Evolutionary conservation across 139 green algal genomes (phyloP).

Genomic region (Ettlia oleoabundans): DNA sequence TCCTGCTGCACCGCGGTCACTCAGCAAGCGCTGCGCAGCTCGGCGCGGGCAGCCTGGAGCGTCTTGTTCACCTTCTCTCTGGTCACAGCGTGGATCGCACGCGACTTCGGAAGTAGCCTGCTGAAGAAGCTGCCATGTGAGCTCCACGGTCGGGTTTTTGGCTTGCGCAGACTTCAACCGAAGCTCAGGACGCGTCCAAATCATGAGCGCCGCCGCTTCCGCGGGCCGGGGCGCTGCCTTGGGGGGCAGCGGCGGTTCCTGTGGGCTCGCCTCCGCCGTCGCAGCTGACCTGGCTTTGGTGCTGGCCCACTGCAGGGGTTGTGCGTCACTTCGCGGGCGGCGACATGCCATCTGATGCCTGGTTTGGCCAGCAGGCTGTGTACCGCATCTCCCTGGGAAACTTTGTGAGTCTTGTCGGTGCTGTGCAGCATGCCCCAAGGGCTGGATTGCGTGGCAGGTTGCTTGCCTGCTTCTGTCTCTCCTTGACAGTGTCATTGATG

Average conservation of each 20-base stretch:
- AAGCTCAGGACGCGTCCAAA: no score
- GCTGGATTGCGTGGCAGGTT: no score
- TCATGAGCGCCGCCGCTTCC: no score
- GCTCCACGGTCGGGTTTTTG: not conserved
- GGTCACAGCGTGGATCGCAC: conserved; percentile 84
- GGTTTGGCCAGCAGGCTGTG: conserved; percentile 96
- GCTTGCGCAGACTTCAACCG: not conserved
- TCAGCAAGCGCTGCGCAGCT: conserved; percentile 63
- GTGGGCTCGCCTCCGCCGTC: not conserved
- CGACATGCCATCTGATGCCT: conserved; percentile 63
- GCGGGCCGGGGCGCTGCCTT: not conserved
- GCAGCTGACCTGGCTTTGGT: no score
- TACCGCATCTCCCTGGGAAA: conserved; percentile 95
- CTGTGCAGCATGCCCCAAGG: not conserved
- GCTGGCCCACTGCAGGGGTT: conserved; percentile 71
- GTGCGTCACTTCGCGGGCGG: conserved; percentile 45
- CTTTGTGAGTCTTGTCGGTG: conserved; percentile 69
- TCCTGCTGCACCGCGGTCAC: conserved; percentile 57
- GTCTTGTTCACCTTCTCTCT: conserved; percentile 92
- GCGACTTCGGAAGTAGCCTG: conserved; percentile 94
- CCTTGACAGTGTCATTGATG: no score
- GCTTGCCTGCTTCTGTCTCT: no score
- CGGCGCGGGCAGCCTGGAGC: conserved; percentile 78
- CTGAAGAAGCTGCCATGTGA: conserved; percentile 94
- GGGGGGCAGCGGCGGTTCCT: not conserved